phyloP scores from a whole-genome alignment of 768 basidiomycete genomes.

The Russula griseocarnosa region DNA sequence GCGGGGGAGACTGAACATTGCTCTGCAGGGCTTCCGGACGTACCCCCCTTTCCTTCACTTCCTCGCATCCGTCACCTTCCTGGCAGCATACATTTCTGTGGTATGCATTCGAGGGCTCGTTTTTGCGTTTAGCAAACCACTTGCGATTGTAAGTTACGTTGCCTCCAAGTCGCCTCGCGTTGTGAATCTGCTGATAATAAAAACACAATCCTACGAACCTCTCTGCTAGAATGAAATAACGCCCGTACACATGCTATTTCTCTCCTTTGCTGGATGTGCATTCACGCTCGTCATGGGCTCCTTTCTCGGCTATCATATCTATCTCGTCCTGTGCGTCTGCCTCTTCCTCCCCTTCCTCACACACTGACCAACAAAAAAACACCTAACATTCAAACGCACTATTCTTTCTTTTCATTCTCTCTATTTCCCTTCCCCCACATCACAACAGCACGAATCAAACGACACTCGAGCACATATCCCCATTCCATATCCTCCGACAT shows the following conservation, averaged over 20 bases:
- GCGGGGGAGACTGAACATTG: background rate
- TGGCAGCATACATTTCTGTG: slow-evolving; percentile 56
- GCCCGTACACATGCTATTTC: slow-evolving; percentile 66
- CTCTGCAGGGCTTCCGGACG: slow-evolving; percentile 67
- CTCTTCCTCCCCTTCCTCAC: slow-evolving; percentile 18
- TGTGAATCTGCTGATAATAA: background rate
- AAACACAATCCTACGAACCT: background rate
- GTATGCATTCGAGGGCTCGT: slow-evolving; percentile 52
- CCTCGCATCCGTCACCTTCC: slow-evolving; percentile 55
- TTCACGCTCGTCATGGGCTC: slow-evolving; percentile 68
- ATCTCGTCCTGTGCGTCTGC: slow-evolving; percentile 61
- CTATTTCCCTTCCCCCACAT: too few species aligned
- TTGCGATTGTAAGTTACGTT: slow-evolving; percentile 49
- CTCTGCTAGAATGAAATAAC: slow-evolving; percentile 53
- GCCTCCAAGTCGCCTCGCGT: background rate
- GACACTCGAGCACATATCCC: slow-evolving; percentile 73
- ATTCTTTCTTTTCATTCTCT: too few species aligned
- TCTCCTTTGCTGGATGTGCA: slow-evolving; percentile 55
- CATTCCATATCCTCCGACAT: slow-evolving; percentile 67
- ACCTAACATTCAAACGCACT: background rate
- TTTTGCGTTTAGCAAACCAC: slow-evolving; percentile 64
- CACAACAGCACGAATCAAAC: slow-evolving; percentile 74
- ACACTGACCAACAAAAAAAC: background rate
- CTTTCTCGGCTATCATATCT: slow-evolving; percentile 72
- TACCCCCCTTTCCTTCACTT: slow-evolving; percentile 84